Base-by-base conservation (phyloP, 129 eudicot species). In the Ambrosia trifida region DNA sequence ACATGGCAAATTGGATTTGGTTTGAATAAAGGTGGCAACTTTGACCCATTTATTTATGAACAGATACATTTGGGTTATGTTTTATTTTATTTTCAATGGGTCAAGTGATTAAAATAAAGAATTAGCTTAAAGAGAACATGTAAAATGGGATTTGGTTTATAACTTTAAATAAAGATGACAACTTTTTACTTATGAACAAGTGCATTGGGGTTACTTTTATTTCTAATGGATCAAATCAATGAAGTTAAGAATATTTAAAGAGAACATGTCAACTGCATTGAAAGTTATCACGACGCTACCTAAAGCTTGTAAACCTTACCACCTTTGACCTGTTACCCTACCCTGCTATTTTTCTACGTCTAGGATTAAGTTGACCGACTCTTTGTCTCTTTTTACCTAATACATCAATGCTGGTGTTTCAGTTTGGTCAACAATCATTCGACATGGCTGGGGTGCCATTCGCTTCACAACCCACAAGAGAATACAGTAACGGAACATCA, bases 361-460 rank as follows among this genome's bases (percentile, higher is more conserved):
- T 16, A 51, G 28, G 57, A 7, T 51, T 16, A 51, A n/a, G 60
- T 20, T 0, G 30, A 18, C 31, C 18, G 49, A 53, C 18, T 7
- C 31, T 18, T 18, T 11, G 40, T 57, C 1, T 11, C 2, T 12
- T 1, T 30, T n/a, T 24, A 59, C 18, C 14, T 73, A 14, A 74
- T 11, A 36, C 14, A 33, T 47, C 36, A 53, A 43, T 60, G 46
- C 12, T 73, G 56, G 51, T 65, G 82, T 80, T 79, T 68, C 95
- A 89, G 98, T 94, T 83, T 76, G 90, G 84, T 78, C 96, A 94
- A 76, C 95, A 82, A 82, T 52, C 91, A 53, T 89, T 78, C 70
- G 98, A 94, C 60, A 69, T 85, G 80, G 75, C 82, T 11, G 84
- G 84, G 18, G 73, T 85, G 78, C 77, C 84, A 31, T 95, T 80